Percentiles rank a stretch among this genome's conserved stretches.
phyloP scores from a whole-genome alignment of 2,329 filamentous ascomycete genomes.

The Trichothecium sympodiale region DNA sequence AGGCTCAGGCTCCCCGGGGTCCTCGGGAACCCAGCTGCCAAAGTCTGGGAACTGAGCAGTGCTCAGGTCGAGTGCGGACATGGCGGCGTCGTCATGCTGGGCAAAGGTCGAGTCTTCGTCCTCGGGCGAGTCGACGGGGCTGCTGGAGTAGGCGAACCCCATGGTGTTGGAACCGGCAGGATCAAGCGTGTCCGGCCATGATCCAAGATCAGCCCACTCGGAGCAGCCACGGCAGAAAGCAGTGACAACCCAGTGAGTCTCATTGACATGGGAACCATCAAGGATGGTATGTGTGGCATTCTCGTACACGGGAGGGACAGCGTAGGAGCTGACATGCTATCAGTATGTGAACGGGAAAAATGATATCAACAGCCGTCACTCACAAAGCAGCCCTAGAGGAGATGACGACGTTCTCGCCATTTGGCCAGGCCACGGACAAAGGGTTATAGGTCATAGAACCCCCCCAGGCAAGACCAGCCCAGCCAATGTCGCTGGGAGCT shows the following conservation, averaged over 20 bases:
- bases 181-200: constrained; percentile 24
- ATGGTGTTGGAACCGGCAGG: constrained; percentile 23
- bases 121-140: constrained; percentile 24
- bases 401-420: constrained; percentile 23
- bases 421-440: constrained; percentile 28
- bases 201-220: constrained; percentile 28
- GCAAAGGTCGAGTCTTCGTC: constrained; percentile 24
- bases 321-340: constrained; percentile 19
- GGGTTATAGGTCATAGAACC: constrained; percentile 33
- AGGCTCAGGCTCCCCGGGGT: constrained; percentile 1
- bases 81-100: constrained; percentile 31
- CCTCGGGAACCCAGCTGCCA: constrained; percentile 4
- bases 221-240: constrained; percentile 27
- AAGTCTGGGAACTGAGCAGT: constrained; percentile 22
- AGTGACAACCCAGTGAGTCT: constrained; percentile 23
- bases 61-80: constrained; percentile 26
- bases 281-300: constrained; percentile 21
- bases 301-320: constrained; percentile 17
- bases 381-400: constrained; percentile 25
- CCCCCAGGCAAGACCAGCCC: constrained; percentile 33
- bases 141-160: constrained; percentile 26
- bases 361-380: too few species aligned
- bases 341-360: neutral
- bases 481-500: constrained; percentile 26
- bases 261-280: constrained; percentile 21